A percentile compares a stretch with the other conserved stretches of the same genome.
These are phyloP conservation scores for Xylaria sp. DNA, from an alignment of 2,329 filamentous ascomycete species.

Conservation along the genomic window DNA sequence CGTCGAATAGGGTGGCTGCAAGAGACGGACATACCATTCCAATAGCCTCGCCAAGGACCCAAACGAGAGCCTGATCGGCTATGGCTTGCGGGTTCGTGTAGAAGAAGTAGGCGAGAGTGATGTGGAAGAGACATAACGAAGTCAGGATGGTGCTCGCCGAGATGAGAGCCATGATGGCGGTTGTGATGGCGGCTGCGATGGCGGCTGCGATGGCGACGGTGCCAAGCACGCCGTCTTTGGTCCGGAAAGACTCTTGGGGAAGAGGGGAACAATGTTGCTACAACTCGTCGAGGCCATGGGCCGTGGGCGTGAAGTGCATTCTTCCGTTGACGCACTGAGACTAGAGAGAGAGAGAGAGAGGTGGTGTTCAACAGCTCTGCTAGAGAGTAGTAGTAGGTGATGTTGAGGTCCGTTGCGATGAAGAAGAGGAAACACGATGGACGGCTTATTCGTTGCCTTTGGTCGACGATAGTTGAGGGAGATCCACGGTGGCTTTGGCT, in stretches of 20 bases:
- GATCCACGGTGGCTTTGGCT: too few relatives aligned
- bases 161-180: conserved; percentile 76
- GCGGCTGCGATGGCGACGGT: background rate
- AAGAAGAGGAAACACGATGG: background rate
- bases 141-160: conserved; percentile 84
- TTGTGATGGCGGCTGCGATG: background rate
- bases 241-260: background rate
- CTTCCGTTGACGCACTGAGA: background rate
- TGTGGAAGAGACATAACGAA: conserved; percentile 82
- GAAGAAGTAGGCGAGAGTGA: conserved; percentile 86
- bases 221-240: background rate
- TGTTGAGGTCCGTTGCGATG: background rate
- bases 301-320: background rate
- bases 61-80: conserved; percentile 82
- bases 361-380: background rate
- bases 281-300: conserved; percentile 14
- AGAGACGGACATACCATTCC: conserved; percentile 69
- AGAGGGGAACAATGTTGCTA: background rate
- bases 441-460: background rate
- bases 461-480: background rate
- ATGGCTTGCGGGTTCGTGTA: conserved; percentile 76
- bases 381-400: background rate
- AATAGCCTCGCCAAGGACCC: conserved; percentile 84
- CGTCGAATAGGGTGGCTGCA: background rate
- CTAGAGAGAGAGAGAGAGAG: too few relatives aligned